Base-by-base conservation (phyloP, 345 rosid genomes). In the Balakata baccata region DNA sequence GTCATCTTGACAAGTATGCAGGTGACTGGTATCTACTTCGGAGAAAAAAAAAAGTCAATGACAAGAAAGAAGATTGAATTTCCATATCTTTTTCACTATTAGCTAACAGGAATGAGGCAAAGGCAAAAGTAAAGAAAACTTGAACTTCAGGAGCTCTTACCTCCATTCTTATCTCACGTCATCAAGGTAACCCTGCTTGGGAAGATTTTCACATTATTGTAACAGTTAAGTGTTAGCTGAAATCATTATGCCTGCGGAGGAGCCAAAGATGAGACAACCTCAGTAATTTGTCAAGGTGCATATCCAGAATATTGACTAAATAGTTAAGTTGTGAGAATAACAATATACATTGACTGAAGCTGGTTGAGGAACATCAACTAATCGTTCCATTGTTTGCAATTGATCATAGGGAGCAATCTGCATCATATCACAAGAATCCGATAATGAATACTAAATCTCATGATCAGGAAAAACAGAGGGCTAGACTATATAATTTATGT, bases 361-460 rank as follows among this genome's bases (percentile, higher is more conserved):
- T n/a, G 71, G 77, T 6, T 78, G 84, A 72, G 92, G 90, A 78
- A 80, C 84, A 72, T 81, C 92, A 3, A 94, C 90, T 66, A 90
- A 75, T 65, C 97, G 85, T 81, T 91, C 97, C 67, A 94, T 86
- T 64, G 82, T 77, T 79, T 91, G 89, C 74, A 94, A 79, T 84
- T 94, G 98, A 72, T 94, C 97, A 68, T 94, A 94, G n/a, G 97
- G 98, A 77, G 97, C 98, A 77, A 94, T 94, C 97, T 91, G 91
- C 78, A 76, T 7, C 52, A 61, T 12, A 11, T 8, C 18, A 74
- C 46, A 74, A 22, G 39, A 17, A 46, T 43, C 7, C 54, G 47
- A 29, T 20, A 65, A 22, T 53, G n/a, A 1, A 14, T 29, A 29
- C 34, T 29, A 29, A 29, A 29, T 1, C 34, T 1, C 34, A 29